phyloP scores from a whole-genome alignment of 257 asterid genomes.

The Salvia splendens region DNA sequence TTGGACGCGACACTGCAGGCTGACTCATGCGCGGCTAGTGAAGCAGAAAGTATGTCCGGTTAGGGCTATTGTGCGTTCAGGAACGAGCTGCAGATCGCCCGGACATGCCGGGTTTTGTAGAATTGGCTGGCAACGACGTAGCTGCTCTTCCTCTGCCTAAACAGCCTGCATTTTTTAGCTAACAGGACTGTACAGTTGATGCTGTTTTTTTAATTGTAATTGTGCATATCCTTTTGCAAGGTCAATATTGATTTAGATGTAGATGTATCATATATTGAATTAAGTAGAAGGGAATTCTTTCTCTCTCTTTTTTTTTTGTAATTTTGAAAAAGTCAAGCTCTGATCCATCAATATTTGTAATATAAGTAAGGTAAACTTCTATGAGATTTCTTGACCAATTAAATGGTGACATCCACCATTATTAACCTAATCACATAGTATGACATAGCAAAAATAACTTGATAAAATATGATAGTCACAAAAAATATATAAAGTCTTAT shows the following conservation, averaged over 20 bases:
- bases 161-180: slow-evolving; percentile 26
- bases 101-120: slow-evolving; percentile 20
- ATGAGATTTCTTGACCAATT: neutral
- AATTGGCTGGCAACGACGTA: slow-evolving; percentile 5
- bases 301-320: no score
- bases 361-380: neutral
- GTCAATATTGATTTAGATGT: no score
- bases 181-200: neutral
- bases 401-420: no score
- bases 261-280: no score
- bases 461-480: no score
- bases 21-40: neutral
- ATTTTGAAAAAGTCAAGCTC: no score
- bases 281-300: no score
- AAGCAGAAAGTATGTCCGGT: slow-evolving; percentile 17
- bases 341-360: no score
- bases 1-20: slow-evolving; percentile 15
- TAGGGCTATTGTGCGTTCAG: slow-evolving; percentile 20
- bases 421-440: no score
- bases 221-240: no score
- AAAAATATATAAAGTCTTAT: no score
- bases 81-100: slow-evolving; percentile 24
- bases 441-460: neutral
- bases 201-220: no score
- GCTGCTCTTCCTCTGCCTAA: slow-evolving; percentile 23